These are phyloP conservation scores for Moringa oleifera DNA, from an alignment of 345 rosid species.

Conservation along the genomic window DNA sequence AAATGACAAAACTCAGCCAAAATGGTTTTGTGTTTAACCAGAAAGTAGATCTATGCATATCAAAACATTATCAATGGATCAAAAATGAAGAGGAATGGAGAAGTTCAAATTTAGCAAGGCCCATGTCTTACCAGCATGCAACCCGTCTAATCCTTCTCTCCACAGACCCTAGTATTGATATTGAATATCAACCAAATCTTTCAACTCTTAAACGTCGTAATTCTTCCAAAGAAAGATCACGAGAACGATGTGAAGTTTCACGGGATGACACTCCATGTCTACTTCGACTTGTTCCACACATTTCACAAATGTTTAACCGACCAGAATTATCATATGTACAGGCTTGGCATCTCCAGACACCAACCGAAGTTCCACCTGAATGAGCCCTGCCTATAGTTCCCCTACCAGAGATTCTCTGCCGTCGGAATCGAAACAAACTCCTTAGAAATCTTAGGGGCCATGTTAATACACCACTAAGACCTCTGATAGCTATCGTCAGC, in stretches of 20 bases:
- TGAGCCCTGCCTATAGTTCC: constrained; percentile 60
- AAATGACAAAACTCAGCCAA: no score
- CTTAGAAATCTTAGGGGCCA: constrained; percentile 57
- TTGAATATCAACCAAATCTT: constrained; percentile 67
- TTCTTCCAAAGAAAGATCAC: constrained; percentile 59
- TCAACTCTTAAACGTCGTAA: constrained; percentile 76
- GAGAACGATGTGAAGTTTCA: constrained; percentile 22
- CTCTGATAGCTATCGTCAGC: constrained; percentile 38
- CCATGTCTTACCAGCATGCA: no score
- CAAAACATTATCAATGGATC: no score
- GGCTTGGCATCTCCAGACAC: constrained; percentile 79
- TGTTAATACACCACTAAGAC: constrained; percentile 32
- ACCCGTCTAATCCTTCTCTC: no score
- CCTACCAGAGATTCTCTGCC: constrained; percentile 55
- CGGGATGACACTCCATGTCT: constrained; percentile 22
- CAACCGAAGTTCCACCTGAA: constrained; percentile 31
- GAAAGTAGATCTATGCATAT: no score
- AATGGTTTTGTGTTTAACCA: no score
- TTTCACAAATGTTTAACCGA: constrained; percentile 58
- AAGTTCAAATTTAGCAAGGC: no score
- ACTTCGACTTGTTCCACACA: constrained; percentile 68
- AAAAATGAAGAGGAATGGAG: no score
- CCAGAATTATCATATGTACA: constrained; percentile 81
- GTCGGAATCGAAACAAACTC: constrained; percentile 28
- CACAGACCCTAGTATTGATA: no score